Evolutionary conservation across 2,329 filamentous ascomycete species (phyloP).

Genomic region (Delphinella strobiligena): DNA sequence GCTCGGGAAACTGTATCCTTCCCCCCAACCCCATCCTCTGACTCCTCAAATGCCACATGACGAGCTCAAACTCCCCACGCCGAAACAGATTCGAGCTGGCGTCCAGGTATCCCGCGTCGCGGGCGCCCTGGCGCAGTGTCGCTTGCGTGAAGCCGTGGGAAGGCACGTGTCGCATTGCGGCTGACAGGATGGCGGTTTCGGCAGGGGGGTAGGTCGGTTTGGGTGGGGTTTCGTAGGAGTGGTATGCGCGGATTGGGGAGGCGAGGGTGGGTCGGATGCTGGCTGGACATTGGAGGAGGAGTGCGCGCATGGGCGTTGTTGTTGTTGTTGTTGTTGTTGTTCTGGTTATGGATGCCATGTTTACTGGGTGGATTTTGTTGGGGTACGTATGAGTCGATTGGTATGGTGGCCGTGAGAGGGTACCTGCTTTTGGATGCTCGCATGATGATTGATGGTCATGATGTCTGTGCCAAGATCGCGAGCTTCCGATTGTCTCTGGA

Average conservation of each 20-base stretch:
- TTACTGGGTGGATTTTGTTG: no score
- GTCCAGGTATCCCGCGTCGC: constrained; percentile 75
- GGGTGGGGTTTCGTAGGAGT: constrained; percentile 59
- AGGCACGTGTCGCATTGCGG: constrained; percentile 70
- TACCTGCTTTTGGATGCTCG: no score
- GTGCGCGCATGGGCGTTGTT: neutral
- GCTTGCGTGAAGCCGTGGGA: constrained; percentile 67
- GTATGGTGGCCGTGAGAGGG: no score
- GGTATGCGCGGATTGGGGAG: constrained; percentile 39
- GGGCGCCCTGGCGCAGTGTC: constrained; percentile 64
- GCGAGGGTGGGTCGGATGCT: constrained; percentile 12
- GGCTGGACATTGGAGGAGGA: constrained; percentile 8
- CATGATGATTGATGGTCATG: no score
- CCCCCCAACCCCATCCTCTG: constrained; percentile 49
- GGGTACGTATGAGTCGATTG: no score
- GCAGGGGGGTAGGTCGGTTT: constrained; percentile 52
- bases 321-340: neutral
- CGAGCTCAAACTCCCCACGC: constrained; percentile 66
- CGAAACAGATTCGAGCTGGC: constrained; percentile 76
- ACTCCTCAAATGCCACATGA: constrained; percentile 62
- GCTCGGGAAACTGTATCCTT: constrained; percentile 31
- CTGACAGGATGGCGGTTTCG: constrained; percentile 67
- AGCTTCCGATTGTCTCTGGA: no score
- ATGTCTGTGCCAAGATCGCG: no score
- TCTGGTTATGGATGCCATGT: no score